Base-by-base conservation (phyloP, 2,329 filamentous ascomycete species). In the Aspergillus tanneri region DNA sequence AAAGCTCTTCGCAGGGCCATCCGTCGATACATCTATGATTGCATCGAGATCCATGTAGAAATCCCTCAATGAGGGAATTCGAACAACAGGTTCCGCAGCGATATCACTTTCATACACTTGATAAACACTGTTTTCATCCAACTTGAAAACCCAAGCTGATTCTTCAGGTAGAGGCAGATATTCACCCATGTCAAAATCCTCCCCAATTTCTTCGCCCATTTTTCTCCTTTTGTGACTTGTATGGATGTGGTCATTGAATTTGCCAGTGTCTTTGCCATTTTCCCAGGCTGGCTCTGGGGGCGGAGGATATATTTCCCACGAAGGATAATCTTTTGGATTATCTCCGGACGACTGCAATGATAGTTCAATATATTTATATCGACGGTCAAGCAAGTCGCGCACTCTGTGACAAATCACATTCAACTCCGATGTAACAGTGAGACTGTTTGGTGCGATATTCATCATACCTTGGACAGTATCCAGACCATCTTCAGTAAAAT, bases 1-100 rank as follows among this genome's bases (percentile, higher is more conserved):
- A 70, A 97, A 97, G 63, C 90, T 96, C 73, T 99, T 99, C 70
- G 86, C 92, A 0, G 93, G 93, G 0, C 93, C 93, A 64, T 99
- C 92, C 0, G 91, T 95, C 0, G 91, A 96, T n/a, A 95, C 84
- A 49, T 86, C 84, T 43, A 95, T 77, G 49, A 97, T 86, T 18
- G 84, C 79, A 64, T 99, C 93, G 21, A 99, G 76, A 64, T 96
- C 92, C 77, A 96, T 88, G 69, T 97, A 99, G 63, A 91, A 99
- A 62, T 99, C 92, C 61, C 91, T 84, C 61, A 97, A 83, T 4
- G 89, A 95, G 1, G 93, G 93, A n/a, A 97, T 88, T 37, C 84
- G 78, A 41, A 96, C 80, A 12, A 90, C 82, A 0, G 92, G 90
- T 14, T 85, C 77, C 27, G 78, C 76, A 2, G 83, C 81, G 47